Evolutionary conservation across 306 rosid genomes (phyloP).

Genomic region (Inga laurina): DNA sequence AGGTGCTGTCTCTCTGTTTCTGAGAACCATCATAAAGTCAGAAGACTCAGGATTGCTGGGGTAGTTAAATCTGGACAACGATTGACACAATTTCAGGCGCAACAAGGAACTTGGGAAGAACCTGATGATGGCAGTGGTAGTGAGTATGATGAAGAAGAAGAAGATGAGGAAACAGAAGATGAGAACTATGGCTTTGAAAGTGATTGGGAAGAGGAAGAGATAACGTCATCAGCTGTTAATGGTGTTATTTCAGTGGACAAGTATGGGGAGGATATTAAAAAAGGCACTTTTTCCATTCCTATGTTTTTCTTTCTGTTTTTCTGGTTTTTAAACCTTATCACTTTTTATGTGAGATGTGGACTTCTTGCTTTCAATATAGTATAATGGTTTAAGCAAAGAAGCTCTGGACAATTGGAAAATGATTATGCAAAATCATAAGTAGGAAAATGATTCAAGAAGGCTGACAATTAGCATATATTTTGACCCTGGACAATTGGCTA

Average conservation of each 20-base stretch:
- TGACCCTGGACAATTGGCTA: constrained; percentile 1
- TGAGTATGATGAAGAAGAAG: constrained; percentile 57
- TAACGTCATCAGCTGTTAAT: constrained; percentile 35
- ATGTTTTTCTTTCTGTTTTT: not conserved
- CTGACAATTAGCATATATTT: constrained; percentile 8
- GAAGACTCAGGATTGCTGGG: constrained; percentile 37
- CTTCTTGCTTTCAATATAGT: constrained; percentile 1
- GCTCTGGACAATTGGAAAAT: too few relatives aligned
- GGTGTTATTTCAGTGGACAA: constrained; percentile 37
- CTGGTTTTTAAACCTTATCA: not conserved
- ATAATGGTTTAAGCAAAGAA: constrained; percentile 6
- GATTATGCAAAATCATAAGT: not conserved
- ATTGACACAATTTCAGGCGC: constrained; percentile 31
- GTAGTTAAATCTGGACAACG: constrained; percentile 35
- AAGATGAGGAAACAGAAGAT: constrained; percentile 46
- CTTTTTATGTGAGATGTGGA: not conserved
- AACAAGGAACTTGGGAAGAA: constrained; percentile 69
- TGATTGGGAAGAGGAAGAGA: constrained; percentile 65
- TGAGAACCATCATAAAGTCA: constrained; percentile 26
- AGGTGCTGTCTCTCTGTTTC: constrained; percentile 28
- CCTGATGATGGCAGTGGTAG: constrained; percentile 72
- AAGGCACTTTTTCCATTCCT: constrained; percentile 51
- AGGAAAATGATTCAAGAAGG: constrained; percentile 21
- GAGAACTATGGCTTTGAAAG: constrained; percentile 38
- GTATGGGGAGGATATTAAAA: constrained; percentile 55